Evolutionary conservation across 345 rosid genomes (phyloP).

Genomic region (Nasturtium officinale): DNA sequence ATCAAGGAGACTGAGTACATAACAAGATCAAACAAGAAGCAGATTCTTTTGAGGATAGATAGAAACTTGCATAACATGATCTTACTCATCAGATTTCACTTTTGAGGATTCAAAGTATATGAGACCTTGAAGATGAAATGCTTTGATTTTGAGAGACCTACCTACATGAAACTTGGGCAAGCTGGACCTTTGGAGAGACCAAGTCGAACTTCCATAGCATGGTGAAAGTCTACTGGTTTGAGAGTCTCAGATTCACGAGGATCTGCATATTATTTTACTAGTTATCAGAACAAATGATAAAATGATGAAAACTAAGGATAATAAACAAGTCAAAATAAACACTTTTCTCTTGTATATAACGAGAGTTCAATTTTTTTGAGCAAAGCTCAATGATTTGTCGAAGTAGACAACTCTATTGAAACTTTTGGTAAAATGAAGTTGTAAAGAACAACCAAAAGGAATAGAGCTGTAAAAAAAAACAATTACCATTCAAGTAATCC

Average conservation of each 20-base stretch:
- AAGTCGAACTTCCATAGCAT: constrained; percentile 72
- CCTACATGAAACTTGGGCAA: constrained; percentile 60
- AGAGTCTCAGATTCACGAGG: constrained; percentile 72
- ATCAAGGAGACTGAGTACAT: not conserved
- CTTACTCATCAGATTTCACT: not conserved
- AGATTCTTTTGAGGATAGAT: not conserved
- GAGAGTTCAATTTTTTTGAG: not conserved
- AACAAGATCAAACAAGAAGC: not conserved
- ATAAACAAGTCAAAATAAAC: not conserved
- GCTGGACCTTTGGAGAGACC: constrained; percentile 73
- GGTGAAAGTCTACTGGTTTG: constrained; percentile 68
- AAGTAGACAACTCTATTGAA: not conserved
- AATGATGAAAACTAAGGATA: not conserved
- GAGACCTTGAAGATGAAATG: not conserved
- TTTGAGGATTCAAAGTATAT: not conserved
- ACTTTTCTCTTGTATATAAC: not conserved
- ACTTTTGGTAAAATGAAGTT: no score
- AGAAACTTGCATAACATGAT: not conserved
- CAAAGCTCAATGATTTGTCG: not conserved
- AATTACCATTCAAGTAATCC: constrained; percentile 81
- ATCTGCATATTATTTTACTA: constrained; percentile 44
- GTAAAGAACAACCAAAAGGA: not conserved
- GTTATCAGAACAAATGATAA: not conserved
- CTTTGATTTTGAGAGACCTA: not conserved
- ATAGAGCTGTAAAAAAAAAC: not conserved